phyloP scores from a whole-genome alignment of 2,329 filamentous ascomycete species.

The Colletotrichum paranaense region DNA sequence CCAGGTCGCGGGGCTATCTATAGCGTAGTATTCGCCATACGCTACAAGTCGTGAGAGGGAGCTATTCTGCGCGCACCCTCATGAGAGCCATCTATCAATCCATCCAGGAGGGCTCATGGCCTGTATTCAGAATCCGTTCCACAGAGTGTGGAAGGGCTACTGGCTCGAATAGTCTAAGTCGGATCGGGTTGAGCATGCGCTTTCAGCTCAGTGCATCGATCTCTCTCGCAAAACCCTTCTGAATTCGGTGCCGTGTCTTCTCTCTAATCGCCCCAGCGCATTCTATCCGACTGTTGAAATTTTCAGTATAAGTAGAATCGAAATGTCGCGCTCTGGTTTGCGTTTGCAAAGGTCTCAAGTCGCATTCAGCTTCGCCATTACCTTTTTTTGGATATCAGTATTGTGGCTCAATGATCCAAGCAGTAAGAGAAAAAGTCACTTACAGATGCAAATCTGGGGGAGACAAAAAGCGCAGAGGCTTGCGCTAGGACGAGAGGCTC shows the following conservation, averaged over 20 bases:
- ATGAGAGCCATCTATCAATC: too few species aligned
- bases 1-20: too few species aligned
- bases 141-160: too few species aligned
- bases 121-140: too few species aligned
- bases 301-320: background rate
- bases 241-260: background rate
- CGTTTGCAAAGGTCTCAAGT: background rate
- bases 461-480: slow-evolving; percentile 88
- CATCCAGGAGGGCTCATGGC: too few species aligned
- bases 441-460: slow-evolving; percentile 85
- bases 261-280: background rate
- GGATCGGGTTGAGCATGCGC: background rate
- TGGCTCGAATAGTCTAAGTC: too few species aligned
- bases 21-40: too few species aligned
- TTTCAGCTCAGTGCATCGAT: background rate
- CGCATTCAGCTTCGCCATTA: slow-evolving; percentile 43
- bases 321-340: background rate
- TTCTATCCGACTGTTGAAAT: background rate
- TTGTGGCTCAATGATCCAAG: background rate
- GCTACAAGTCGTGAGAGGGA: too few species aligned
- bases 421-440: slow-evolving; percentile 45
- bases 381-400: slow-evolving; percentile 37
- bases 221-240: background rate
- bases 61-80: too few species aligned
- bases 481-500: slow-evolving; percentile 78